Evolutionary conservation across 768 basidiomycete genomes (phyloP), one percentile per base, ranked within the genome.

Genomic region (Lepiota brunneoincarnata): DNA sequence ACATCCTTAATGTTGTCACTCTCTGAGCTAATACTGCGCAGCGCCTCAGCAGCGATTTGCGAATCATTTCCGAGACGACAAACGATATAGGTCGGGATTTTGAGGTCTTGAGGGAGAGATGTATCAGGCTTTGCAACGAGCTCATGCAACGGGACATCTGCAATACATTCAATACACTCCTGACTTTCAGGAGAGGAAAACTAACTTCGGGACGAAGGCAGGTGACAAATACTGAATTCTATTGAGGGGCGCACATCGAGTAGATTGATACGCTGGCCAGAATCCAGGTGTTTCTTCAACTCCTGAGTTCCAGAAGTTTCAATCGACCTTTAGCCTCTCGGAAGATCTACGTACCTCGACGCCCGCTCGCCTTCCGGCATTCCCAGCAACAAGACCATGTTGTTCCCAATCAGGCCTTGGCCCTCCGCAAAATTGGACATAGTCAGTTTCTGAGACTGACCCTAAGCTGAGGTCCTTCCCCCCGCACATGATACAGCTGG

Each of bases 1-100:
- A 95, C 76, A 68, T 96, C 89, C 61, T 73, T 81, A 15, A 89
- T 72, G 34, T 72, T 61, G 4, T 56, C 45, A 5, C 64, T 56
- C 2, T 48, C 63, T 12, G 63, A 60, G 44, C 64, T 61, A 6
- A 69, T 72, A 15, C 62, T 63, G 52, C 79, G 68, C 17, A 92
- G 63, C 4, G 84, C 83, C 34, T 83, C 75, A 0, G 84, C 93
- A 26, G 94, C 96, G 17, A 91, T 79, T 66, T 93, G 91, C 1
- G 93, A 96, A 67, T 98, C 96, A 63, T 98, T 98, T 4, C 96
- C 95, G 18, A 93, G 74, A 26, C 92, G 80, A 69, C 95, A 98
- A 23, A 97, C 69, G 15, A 97, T 72, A 56, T 84, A 84, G 5
- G 73, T 72, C 7, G 73, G 67, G 9, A 59, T 65, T 17, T 56